Conservation (phyloP, 441 rosid genomes). For the Viola pubescens region DNA sequence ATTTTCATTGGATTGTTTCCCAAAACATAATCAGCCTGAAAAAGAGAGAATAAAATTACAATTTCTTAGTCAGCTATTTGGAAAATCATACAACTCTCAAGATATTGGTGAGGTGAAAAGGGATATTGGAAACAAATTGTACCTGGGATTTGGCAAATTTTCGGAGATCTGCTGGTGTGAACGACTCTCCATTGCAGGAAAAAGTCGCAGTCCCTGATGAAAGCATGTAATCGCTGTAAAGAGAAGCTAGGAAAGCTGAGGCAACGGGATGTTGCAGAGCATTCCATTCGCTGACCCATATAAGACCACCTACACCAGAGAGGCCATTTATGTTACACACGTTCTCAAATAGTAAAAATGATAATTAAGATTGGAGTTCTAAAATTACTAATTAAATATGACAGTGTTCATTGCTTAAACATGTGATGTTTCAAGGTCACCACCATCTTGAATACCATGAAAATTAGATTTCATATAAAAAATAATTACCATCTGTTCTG, state of each 20-base stretch:
- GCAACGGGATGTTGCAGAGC: conserved; percentile 82
- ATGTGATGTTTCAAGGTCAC: background rate
- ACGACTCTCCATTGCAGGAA: conserved; percentile 53
- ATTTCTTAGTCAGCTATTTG: background rate
- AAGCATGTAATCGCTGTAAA: conserved; percentile 92
- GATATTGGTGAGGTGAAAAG: background rate
- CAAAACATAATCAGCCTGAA: conserved; percentile 85
- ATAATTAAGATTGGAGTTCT: background rate
- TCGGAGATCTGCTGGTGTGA: conserved; percentile 72
- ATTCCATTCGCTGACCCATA: conserved; percentile 88
- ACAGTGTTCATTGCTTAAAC: background rate
- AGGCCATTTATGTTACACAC: background rate
- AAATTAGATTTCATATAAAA: background rate
- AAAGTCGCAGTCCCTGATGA: conserved; percentile 56
- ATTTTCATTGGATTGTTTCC: conserved; percentile 69
- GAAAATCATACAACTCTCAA: background rate
- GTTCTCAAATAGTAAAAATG: background rate
- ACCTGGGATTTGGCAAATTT: conserved; percentile 89
- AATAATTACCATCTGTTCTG: conserved; percentile 63
- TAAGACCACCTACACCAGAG: conserved; percentile 67
- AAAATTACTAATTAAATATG: background rate
- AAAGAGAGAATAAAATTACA: background rate
- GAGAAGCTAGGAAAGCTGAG: conserved; percentile 87
- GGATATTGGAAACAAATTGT: conserved; percentile 1
- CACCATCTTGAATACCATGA: background rate